phyloP scores from a whole-genome alignment of 352 stramenopile genomes.

The Pythium graminicola region DNA sequence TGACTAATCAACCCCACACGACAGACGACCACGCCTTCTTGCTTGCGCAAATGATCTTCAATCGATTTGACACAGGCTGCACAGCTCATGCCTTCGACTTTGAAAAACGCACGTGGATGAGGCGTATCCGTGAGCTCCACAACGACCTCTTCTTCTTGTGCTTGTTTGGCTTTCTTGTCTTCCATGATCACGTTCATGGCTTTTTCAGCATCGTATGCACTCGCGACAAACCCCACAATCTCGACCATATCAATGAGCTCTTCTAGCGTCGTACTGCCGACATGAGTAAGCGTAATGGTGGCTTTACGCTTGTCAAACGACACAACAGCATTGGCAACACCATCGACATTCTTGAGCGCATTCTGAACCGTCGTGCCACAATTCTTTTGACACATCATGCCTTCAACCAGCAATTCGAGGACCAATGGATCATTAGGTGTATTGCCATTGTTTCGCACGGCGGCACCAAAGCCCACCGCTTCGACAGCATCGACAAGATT shows the following conservation, averaged over 20 bases:
- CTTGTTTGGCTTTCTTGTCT: slow-evolving; percentile 31
- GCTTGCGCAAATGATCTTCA: slow-evolving; percentile 64
- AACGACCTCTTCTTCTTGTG: slow-evolving; percentile 28
- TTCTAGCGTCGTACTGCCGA: slow-evolving; percentile 44
- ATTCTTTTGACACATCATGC: slow-evolving; percentile 95
- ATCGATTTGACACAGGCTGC: slow-evolving; percentile 80
- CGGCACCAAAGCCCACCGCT: slow-evolving; percentile 66
- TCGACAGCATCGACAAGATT: slow-evolving; percentile 75
- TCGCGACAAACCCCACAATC: slow-evolving; percentile 59
- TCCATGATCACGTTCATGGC: slow-evolving; percentile 46
- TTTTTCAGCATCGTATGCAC: slow-evolving; percentile 46
- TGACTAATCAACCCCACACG: slow-evolving; percentile 80
- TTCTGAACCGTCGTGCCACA: slow-evolving; percentile 89
- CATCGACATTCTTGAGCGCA: slow-evolving; percentile 68
- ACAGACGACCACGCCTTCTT: slow-evolving; percentile 61
- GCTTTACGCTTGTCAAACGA: slow-evolving; percentile 66
- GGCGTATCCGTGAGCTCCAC: slow-evolving; percentile 31
- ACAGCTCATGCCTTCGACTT: background rate
- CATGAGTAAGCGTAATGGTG: slow-evolving; percentile 42
- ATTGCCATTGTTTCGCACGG: slow-evolving; percentile 21
- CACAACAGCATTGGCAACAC: slow-evolving; percentile 63
- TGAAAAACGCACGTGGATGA: slow-evolving; percentile 46
- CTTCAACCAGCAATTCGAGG: slow-evolving; percentile 78
- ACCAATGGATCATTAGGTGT: slow-evolving; percentile 25
- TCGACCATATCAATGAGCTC: slow-evolving; percentile 74